Percentiles rank a stretch among this genome's conserved stretches.
phyloP scores from a whole-genome alignment of 1,139 yeast genomes.

The Yamadazyma diddensiae region DNA sequence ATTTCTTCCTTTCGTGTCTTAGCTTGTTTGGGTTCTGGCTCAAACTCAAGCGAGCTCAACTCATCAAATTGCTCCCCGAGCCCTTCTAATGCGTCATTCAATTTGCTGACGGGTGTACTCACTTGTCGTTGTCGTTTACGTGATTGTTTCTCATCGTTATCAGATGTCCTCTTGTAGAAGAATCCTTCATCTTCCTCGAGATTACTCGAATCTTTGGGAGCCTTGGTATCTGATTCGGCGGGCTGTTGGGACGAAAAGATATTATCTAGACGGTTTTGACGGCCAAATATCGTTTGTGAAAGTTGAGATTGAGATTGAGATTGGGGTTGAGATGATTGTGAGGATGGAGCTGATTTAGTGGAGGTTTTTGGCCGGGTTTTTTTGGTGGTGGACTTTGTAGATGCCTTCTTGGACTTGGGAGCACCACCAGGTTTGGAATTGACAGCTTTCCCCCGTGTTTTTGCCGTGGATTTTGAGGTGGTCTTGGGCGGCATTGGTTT shows the following conservation, averaged over 20 bases:
- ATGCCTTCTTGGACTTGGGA: neutral
- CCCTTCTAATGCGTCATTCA: constrained; percentile 23
- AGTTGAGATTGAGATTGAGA: constrained; percentile 4
- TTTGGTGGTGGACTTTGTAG: neutral
- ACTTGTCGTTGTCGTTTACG: constrained; percentile 15
- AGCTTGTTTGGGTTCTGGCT: neutral
- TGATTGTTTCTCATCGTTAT: neutral
- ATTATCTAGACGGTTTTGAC: constrained; percentile 25
- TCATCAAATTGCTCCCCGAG: constrained; percentile 16
- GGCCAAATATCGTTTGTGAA: constrained; percentile 17
- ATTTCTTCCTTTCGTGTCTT: constrained; percentile 8
- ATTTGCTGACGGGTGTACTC: constrained; percentile 26
- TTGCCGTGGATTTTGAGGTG: neutral
- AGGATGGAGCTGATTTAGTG: constrained; percentile 2
- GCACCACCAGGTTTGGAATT: neutral
- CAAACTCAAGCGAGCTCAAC: constrained; percentile 14
- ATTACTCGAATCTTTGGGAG: constrained; percentile 2
- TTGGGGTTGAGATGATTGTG: constrained; percentile 3
- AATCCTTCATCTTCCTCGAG: constrained; percentile 49
- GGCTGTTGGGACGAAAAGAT: constrained; percentile 19
- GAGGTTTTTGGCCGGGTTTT: neutral
- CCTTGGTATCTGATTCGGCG: constrained; percentile 1
- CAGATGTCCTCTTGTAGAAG: constrained; percentile 32
- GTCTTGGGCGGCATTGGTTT: constrained; percentile 1
- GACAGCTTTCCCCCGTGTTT: neutral